These are phyloP conservation scores for Xerocomellus amylosporus DNA, from an alignment of 768 basidiomycete species.

Conservation along the genomic window DNA sequence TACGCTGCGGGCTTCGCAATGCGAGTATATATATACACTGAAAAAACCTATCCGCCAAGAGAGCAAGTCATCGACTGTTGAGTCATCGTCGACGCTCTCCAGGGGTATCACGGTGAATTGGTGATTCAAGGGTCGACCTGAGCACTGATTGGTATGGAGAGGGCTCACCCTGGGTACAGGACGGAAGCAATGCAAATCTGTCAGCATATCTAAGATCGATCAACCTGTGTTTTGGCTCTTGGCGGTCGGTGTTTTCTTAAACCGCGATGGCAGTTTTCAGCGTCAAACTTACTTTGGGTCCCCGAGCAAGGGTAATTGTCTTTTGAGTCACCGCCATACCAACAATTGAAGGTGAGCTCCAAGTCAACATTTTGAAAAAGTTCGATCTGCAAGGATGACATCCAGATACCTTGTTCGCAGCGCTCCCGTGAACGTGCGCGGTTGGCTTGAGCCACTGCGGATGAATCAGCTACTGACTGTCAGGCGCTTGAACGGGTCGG, in stretches of 20 bases:
- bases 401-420: too few relatives aligned
- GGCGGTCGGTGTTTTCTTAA: not conserved
- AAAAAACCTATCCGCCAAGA: slow-evolving; percentile 17
- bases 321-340: too few relatives aligned
- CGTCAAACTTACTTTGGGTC: not conserved
- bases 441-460: not conserved
- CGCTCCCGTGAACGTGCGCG: too few relatives aligned
- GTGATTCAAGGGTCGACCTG: not conserved
- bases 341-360: too few relatives aligned
- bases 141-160: not conserved
- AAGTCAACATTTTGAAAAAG: not conserved
- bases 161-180: not conserved
- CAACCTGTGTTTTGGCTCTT: too few relatives aligned
- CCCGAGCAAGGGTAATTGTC: too few relatives aligned
- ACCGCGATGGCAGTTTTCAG: not conserved
- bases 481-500: too few relatives aligned
- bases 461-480: not conserved
- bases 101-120: not conserved
- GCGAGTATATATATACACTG: not conserved
- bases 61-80: not conserved
- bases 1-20: not conserved
- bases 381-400: too few relatives aligned
- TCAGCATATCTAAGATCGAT: not conserved
- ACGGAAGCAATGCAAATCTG: slow-evolving; percentile 3
- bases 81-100: not conserved